These are phyloP conservation scores for Papiliotrema laurentii DNA, from an alignment of 1,284 basidiomycete species.

Conservation along the genomic window DNA sequence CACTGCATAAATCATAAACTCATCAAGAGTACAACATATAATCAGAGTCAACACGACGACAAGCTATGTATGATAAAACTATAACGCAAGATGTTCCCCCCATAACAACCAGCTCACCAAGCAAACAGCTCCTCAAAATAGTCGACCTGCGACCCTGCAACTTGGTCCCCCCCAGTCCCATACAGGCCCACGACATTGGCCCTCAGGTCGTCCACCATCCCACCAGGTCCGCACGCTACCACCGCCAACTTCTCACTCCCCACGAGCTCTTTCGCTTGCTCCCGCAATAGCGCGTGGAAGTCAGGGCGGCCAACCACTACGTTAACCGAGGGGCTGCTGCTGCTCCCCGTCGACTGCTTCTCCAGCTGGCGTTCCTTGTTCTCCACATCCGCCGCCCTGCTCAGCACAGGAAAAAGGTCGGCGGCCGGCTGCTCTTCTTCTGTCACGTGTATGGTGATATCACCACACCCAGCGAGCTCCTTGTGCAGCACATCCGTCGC, in stretches of 20 bases:
- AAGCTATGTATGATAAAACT: background rate
- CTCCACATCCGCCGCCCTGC: background rate
- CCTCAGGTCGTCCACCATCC: conserved; percentile 35
- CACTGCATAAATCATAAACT: background rate
- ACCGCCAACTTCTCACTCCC: conserved; percentile 21
- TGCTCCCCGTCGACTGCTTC: too few relatives aligned
- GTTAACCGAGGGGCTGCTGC: too few relatives aligned
- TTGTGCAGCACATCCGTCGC: conserved; percentile 22
- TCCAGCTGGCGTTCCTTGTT: background rate
- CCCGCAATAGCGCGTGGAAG: conserved; percentile 14
- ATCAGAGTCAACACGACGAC: background rate
- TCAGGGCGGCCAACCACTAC: conserved; percentile 17
- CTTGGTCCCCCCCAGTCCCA: conserved; percentile 14
- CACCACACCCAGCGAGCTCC: conserved; percentile 15
- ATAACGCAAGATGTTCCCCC: background rate
- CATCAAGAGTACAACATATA: background rate
- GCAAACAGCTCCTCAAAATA: conserved; percentile 33
- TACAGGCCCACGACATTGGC: conserved; percentile 14
- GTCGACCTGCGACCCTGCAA: conserved; percentile 14
- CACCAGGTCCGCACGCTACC: conserved; percentile 26
- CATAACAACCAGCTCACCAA: conserved; percentile 14
- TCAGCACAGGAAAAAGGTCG: background rate
- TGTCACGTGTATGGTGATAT: conserved; percentile 12
- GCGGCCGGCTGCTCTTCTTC: conserved; percentile 1
- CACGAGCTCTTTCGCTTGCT: conserved; percentile 5